Base-by-base conservation (phyloP, 1,284 basidiomycete species). In the Mycosarcoma maydis region DNA sequence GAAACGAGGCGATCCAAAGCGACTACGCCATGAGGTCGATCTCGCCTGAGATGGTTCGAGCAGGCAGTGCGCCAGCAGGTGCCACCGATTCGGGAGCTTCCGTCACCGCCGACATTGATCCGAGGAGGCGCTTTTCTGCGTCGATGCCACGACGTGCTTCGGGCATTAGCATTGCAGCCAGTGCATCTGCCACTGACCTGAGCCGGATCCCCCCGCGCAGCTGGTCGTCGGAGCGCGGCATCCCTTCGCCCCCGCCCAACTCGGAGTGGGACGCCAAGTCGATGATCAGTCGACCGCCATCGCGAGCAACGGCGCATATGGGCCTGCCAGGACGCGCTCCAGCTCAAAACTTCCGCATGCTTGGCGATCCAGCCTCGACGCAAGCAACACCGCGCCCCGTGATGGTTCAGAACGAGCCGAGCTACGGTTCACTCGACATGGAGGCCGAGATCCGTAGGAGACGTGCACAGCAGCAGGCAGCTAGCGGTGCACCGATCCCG, bases 341-440 rank as follows among this genome's bases (percentile, higher is more conserved):
- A 4, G 50, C 53, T 2, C 53, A 57, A 13, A 59, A 71, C 33
- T 44, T 71, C 52, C 61, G 60, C 24, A 71, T 67, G 51, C 49
- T 60, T 3, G 66, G 43, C 38, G 62, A 59, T 33, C 56, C 55
- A 4, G 40, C 13, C n/a, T 51, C 48, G n/a, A 52, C 48, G 0
- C 42, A 45, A 27, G 47, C 59, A 3, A 64, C 52, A 11, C 67
- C 71, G 6, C 60, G 66, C 8, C 66, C 56, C 0, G 56, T 52
- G n/a, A 57, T 68, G 47, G 48, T 57, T 8, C 50, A 47, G 9
- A 34, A 30, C 8, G 52, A 71, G 48, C 61, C 61, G 16, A 71
- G 67, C 53, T 65, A 56, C 32, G 67, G 49, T 5, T 57, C 56
- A 33, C 46, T 77, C 27, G 73, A 77, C 32, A 77, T 77, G 75